phyloP scores from a whole-genome alignment of 345 rosid species.

The Linum usitatissimum region DNA sequence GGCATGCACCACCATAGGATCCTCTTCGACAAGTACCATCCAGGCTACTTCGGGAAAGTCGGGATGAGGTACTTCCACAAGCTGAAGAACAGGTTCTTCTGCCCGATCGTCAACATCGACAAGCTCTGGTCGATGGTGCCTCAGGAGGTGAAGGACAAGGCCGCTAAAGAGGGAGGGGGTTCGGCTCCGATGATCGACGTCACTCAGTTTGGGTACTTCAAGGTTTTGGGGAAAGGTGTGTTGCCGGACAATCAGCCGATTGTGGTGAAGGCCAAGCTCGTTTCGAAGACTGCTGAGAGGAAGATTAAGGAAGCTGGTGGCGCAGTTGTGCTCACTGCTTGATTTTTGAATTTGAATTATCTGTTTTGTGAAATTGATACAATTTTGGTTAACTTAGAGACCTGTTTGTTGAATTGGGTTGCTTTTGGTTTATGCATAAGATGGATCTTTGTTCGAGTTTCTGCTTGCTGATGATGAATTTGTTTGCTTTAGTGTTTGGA shows the following conservation, averaged over 20 bases:
- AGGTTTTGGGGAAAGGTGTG: neutral
- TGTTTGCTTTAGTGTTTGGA: too few relatives aligned
- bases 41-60: neutral
- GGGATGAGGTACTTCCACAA: neutral
- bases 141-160: neutral
- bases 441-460: too few relatives aligned
- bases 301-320: neutral
- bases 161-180: neutral
- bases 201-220: neutral
- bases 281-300: neutral
- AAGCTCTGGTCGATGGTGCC: neutral
- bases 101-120: neutral
- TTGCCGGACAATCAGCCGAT: neutral
- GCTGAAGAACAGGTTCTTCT: constrained; percentile 1
- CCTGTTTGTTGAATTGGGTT: too few relatives aligned
- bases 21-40: neutral
- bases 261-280: neutral
- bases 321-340: neutral
- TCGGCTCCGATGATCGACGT: neutral
- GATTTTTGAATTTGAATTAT: neutral
- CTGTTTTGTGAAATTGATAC: too few relatives aligned
- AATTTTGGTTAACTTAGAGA: too few relatives aligned
- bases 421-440: too few relatives aligned
- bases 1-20: neutral
- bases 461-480: too few relatives aligned